phyloP scores from a whole-genome alignment of 352 stramenopile species.

The Pythium oligandrum region DNA sequence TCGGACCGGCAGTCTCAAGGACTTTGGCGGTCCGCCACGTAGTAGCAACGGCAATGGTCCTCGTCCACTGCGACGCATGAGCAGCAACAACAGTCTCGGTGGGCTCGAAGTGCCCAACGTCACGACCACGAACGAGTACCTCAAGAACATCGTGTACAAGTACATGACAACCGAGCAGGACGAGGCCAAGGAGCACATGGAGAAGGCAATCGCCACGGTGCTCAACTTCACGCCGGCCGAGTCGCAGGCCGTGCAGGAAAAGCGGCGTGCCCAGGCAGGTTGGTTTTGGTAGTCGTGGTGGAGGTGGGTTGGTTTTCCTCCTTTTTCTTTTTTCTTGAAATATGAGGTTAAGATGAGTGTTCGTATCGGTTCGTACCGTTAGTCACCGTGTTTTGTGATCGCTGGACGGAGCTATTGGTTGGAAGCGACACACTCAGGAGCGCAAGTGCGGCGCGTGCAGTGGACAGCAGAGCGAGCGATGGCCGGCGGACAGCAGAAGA shows the following conservation, averaged over 20 bases:
- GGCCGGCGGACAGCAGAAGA: not conserved
- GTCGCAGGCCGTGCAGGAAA: constrained; percentile 53
- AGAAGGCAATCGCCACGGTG: constrained; percentile 85
- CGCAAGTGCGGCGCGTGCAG: no score
- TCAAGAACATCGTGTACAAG: constrained; percentile 90
- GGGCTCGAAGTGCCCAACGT: constrained; percentile 77
- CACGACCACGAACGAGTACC: constrained; percentile 84
- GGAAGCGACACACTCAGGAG: constrained; percentile 16
- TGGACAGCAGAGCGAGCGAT: not conserved
- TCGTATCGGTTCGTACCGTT: no score
- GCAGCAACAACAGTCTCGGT: constrained; percentile 70
- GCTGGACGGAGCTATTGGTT: constrained; percentile 5
- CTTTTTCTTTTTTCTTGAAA: no score
- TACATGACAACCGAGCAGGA: constrained; percentile 87
- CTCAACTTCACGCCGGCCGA: constrained; percentile 79
- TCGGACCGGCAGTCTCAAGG: constrained; percentile 40
- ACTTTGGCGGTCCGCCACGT: constrained; percentile 16
- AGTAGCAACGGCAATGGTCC: constrained; percentile 19
- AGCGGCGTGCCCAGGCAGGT: constrained; percentile 46
- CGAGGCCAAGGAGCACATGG: constrained; percentile 85
- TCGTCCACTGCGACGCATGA: constrained; percentile 56
- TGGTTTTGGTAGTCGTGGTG: constrained; percentile 56
- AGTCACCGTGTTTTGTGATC: no score
- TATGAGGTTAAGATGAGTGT: no score
- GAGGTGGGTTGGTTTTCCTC: no score